Base-by-base conservation (phyloP, 106 monocot species). In the Allium cepa region DNA sequence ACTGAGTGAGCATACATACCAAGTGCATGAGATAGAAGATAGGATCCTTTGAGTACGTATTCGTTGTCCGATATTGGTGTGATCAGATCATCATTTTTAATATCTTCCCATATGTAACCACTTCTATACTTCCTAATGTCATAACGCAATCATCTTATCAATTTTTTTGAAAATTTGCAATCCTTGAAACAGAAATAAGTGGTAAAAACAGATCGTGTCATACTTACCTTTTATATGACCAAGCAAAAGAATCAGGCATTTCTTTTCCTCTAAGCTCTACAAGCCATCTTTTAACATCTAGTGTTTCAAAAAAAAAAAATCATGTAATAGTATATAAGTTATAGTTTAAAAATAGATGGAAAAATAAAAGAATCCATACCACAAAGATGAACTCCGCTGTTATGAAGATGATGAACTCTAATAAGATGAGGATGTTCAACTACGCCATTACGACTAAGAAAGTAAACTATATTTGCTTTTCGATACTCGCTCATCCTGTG, bases 211-310 rank as follows among this genome's bases (percentile, higher is more conserved):
- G 6, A 66, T 6, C 12, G 7, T 16, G 12, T 51, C 6, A 52
- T n/a, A 28, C 26, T 2, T 11, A 84, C 91, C 87, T 87, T 56
- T 91, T 87, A 69, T 84, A 91, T 0, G 91, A 87, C 91, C 91
- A 91, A n/a, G 84, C 17, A 59, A 79, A 84, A 55, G 70, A 75
- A 3, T 78, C 79, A 22, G 84, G 72, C 75, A 87, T 77, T 47
- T 84, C 77, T 68, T 80, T 87, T 8, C 91, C 87, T 15, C 91
- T 84, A 52, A 87, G 22, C 53, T 82, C 82, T 69, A 79, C 77
- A 8, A 92, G 75, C 87, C 91, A 92, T 45, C 84, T 63, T 77
- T 92, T 92, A 51, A 92, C 91, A 77, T 90, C 90, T 90, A 74
- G 27, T 36, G 27, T 47, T 47, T 45, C 49, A 4, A 28, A 60